Evolutionary conservation across 2,329 filamentous ascomycete genomes (phyloP), one percentile per base, ranked within the genome.

Genomic region (Huntiella bhutanensis): DNA sequence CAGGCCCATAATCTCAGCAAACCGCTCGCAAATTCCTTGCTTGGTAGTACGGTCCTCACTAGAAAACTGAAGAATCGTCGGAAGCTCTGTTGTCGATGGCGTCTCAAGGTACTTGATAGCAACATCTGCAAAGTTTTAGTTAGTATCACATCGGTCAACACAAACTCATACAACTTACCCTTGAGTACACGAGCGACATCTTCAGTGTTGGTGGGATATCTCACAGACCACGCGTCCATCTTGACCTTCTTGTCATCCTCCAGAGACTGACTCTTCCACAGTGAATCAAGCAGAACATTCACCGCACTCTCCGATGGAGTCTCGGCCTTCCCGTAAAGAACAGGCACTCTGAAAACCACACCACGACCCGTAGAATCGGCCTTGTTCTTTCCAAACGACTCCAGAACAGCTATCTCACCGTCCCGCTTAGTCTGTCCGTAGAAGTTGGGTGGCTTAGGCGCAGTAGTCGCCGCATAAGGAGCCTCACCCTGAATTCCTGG

Each of bases 31-130:
- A 47, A 95, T 93, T 59, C 88, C 77, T 60, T 87, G 92, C 64
- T 94, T 94, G 41, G 86, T 94, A 67, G 79, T 82, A 53, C 69
- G 73, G 54, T 93, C 82, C 61, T 94, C 84, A 40, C 83, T 85
- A 3, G 80, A 83, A 62, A 93, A 93, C 46, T 95, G 86, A 13
- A 94, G 67, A 38, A 86, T 72, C 22, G 58, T 64, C 0, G 86
- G 86, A 35, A 93, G 62, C 12, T 64, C 57, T 8, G 64, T 59
- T 43, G 67, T 63, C 34, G 71, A 64, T 35, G 59, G 55, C 10
- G 65, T 61, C 3, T 58, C 60, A 46, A 80, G 64, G 55, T 87
- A 91, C 55, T 81, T 77, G 51, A 67, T 68, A 2, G 81, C 74
- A 41, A 91, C 65, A 54, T 92, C 83, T 77, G 48, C 4, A 7